These are phyloP conservation scores for Zasmidium angulare DNA, from an alignment of 2,329 filamentous ascomycete species.

Conservation along the genomic window DNA sequence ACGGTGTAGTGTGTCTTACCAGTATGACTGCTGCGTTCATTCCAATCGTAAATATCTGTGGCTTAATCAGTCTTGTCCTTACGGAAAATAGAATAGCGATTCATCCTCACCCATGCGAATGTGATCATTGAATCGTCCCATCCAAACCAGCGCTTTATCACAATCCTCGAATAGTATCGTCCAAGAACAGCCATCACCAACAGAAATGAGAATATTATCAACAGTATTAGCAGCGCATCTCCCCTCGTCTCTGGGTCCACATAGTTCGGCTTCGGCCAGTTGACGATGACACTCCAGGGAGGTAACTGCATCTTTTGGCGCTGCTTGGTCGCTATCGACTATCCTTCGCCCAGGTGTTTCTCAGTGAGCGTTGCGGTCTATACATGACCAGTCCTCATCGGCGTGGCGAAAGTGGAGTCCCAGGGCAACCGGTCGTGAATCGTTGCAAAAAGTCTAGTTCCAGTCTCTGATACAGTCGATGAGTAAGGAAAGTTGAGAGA, in stretches of 20 bases:
- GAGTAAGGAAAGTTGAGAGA: neutral
- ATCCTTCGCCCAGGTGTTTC: neutral
- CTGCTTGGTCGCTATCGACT: neutral
- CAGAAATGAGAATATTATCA: constrained; percentile 40
- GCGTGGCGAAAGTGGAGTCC: neutral
- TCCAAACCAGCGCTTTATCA: constrained; percentile 45
- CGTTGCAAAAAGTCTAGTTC: neutral
- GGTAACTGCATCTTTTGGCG: constrained; percentile 24
- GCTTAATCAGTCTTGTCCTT: neutral
- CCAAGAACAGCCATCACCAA: constrained; percentile 38
- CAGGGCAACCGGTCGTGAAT: neutral
- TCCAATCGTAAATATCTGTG: neutral
- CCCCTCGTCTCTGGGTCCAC: constrained; percentile 43
- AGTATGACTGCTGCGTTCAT: constrained; percentile 3
- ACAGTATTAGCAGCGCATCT: constrained; percentile 40
- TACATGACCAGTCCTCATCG: constrained; percentile 1
- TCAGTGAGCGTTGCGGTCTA: neutral
- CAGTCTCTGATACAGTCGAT: neutral
- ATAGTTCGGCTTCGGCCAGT: constrained; percentile 45
- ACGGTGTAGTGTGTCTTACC: constrained; percentile 5
- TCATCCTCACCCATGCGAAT: constrained; percentile 37
- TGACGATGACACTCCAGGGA: constrained; percentile 34
- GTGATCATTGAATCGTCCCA: constrained; percentile 44
- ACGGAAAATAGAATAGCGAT: neutral
- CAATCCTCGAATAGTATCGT: constrained; percentile 42